These are phyloP conservation scores for Zoysia japonica DNA, from an alignment of 176 grass and related monocot species.

Conservation along the genomic window DNA sequence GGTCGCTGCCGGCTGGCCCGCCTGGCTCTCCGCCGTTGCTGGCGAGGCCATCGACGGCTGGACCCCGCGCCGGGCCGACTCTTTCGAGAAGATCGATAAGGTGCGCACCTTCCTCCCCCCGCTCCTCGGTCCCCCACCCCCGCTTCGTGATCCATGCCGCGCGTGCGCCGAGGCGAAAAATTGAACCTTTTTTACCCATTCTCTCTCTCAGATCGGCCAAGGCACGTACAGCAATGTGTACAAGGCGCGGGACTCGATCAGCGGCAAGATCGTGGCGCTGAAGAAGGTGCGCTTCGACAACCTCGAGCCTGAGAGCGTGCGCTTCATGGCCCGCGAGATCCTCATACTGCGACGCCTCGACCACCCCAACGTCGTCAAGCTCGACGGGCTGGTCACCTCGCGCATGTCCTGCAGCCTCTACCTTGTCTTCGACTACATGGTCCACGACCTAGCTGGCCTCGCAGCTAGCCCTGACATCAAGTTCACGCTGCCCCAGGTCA, in stretches of 20 bases:
- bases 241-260: constrained; percentile 72
- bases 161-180: constrained; percentile 28
- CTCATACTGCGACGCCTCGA: constrained; percentile 75
- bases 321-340: constrained; percentile 90
- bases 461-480: constrained; percentile 87
- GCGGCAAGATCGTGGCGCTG: constrained; percentile 75
- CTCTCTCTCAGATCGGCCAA: constrained; percentile 60
- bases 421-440: constrained; percentile 89
- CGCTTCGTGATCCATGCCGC: constrained; percentile 39
- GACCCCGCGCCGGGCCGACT: constrained; percentile 71
- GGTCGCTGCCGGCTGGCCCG: constrained; percentile 82
- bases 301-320: constrained; percentile 82
- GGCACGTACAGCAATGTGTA: constrained; percentile 94
- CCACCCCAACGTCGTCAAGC: constrained; percentile 82
- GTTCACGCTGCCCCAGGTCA: constrained; percentile 80
- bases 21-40: constrained; percentile 84
- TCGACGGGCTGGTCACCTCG: constrained; percentile 76
- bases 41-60: constrained; percentile 80
- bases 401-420: constrained; percentile 90
- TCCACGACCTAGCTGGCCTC: constrained; percentile 79
- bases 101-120: not conserved
- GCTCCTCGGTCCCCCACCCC: not conserved
- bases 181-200: constrained; percentile 6
- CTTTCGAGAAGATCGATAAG: constrained; percentile 96
- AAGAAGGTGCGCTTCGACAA: constrained; percentile 94